These are phyloP conservation scores for Oryza coarctata DNA, from an alignment of 176 grass and related monocot genomes.

Conservation along the genomic window DNA sequence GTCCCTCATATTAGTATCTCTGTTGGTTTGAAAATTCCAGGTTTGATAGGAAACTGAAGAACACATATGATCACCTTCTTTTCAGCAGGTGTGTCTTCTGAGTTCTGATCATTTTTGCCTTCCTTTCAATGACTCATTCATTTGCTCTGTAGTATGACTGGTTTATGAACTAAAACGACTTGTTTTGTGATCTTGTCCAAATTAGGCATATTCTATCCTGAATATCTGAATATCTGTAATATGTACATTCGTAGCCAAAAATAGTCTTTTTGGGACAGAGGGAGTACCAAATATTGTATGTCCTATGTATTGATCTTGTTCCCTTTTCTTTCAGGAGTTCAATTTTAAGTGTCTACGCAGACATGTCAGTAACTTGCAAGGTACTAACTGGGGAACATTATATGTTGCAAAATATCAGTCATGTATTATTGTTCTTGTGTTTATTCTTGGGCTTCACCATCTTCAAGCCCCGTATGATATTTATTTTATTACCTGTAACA, in stretches of 20 bases:
- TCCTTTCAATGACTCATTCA: constrained; percentile 19
- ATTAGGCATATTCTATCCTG: neutral
- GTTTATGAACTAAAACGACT: constrained; percentile 15
- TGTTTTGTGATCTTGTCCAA: constrained; percentile 15
- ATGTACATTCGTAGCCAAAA: too few relatives aligned
- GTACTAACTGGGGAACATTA: constrained; percentile 43
- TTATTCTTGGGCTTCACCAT: neutral
- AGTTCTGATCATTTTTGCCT: constrained; percentile 9
- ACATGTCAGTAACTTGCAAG: constrained; percentile 97
- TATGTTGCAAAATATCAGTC: neutral
- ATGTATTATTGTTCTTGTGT: neutral
- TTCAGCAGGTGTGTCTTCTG: constrained; percentile 76
- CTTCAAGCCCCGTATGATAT: neutral
- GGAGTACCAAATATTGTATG: neutral
- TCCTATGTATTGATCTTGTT: constrained; percentile 33
- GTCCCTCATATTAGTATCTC: constrained; percentile 15
- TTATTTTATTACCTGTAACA: neutral
- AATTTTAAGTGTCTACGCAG: constrained; percentile 96
- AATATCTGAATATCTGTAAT: too few relatives aligned
- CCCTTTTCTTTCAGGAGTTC: constrained; percentile 75
- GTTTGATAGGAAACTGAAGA: constrained; percentile 97
- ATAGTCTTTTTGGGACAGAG: too few relatives aligned
- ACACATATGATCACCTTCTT: constrained; percentile 91
- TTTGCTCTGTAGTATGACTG: constrained; percentile 18
- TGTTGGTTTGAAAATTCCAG: constrained; percentile 50